Percentiles rank a stretch among this genome's conserved stretches.
Evolutionary conservation across 2,329 filamentous ascomycete species (phyloP).

Genomic region (Botrytis fabae): DNA sequence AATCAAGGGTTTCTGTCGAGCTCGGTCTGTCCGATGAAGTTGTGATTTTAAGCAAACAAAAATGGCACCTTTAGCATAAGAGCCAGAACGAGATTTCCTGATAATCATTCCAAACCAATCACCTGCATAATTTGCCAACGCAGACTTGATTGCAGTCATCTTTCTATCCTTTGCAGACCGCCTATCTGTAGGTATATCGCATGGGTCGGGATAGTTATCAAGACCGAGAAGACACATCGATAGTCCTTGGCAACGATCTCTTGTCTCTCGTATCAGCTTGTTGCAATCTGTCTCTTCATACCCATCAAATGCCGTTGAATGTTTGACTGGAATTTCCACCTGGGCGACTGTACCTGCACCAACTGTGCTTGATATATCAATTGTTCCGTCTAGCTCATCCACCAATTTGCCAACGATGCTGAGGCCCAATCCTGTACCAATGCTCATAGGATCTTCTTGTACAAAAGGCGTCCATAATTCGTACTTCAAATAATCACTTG

Average conservation of each 20-base stretch:
- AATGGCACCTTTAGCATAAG: constrained; percentile 22
- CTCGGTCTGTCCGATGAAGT: constrained; percentile 14
- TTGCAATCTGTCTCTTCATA: neutral
- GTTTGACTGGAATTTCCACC: constrained; percentile 46
- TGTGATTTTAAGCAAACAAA: constrained; percentile 28
- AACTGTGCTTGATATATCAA: constrained; percentile 56
- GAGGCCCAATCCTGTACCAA: constrained; percentile 61
- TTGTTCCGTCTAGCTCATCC: constrained; percentile 57
- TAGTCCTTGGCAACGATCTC: constrained; percentile 24
- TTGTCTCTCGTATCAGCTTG: constrained; percentile 24
- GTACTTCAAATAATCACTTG: constrained; percentile 57
- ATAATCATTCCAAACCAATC: constrained; percentile 34
- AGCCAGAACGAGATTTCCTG: constrained; percentile 21
- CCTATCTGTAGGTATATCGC: constrained; percentile 25
- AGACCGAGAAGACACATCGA: constrained; percentile 31
- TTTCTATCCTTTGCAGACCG: constrained; percentile 22
- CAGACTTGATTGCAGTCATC: constrained; percentile 28
- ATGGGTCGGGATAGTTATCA: constrained; percentile 25
- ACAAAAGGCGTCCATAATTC: constrained; percentile 60
- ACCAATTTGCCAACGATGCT: constrained; percentile 62
- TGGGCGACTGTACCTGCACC: constrained; percentile 55
- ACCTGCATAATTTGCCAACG: constrained; percentile 25
- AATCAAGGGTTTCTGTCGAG: constrained; percentile 27
- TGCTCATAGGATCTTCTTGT: constrained; percentile 60
- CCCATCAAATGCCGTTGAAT: neutral